Evolutionary conservation across 371 early-diverging fungal genomes (phyloP).

Genomic region (Syncephalastrum monosporum): DNA sequence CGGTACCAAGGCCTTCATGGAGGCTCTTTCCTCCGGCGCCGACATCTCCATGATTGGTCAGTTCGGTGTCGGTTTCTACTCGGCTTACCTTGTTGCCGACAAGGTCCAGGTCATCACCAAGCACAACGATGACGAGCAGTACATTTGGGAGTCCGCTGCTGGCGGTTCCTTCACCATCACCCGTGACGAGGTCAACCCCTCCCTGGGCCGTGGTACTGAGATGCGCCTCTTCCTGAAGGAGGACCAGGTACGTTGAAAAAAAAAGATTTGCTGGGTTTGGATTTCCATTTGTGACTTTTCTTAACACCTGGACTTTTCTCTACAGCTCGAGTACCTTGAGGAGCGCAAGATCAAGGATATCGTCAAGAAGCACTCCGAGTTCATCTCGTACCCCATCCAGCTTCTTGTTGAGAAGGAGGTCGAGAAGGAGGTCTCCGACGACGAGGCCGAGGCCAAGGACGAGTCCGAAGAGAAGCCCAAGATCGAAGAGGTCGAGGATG

Average conservation of each 20-base stretch:
- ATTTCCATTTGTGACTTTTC: conserved; percentile 2
- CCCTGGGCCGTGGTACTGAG: conserved; percentile 72
- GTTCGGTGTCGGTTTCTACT: conserved; percentile 95
- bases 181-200: conserved; percentile 68
- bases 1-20: conserved; percentile 59
- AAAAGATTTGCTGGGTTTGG: neutral
- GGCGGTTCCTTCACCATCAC: conserved; percentile 73
- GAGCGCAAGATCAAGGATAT: conserved; percentile 60
- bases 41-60: conserved; percentile 82
- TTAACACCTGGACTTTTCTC: neutral
- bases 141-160: conserved; percentile 76
- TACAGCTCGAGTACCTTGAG: conserved; percentile 54
- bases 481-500: conserved; percentile 54
- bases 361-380: conserved; percentile 82
- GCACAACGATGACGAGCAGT: conserved; percentile 69
- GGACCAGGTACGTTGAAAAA: conserved; percentile 50
- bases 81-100: conserved; percentile 80
- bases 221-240: conserved; percentile 81
- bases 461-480: conserved; percentile 54
- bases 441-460: conserved; percentile 60
- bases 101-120: conserved; percentile 84
- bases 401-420: conserved; percentile 52
- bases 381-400: conserved; percentile 67
- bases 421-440: conserved; percentile 88
- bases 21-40: conserved; percentile 49